phyloP scores from a whole-genome alignment of 176 grass and related monocot genomes.

The Luzula sylvatica region DNA sequence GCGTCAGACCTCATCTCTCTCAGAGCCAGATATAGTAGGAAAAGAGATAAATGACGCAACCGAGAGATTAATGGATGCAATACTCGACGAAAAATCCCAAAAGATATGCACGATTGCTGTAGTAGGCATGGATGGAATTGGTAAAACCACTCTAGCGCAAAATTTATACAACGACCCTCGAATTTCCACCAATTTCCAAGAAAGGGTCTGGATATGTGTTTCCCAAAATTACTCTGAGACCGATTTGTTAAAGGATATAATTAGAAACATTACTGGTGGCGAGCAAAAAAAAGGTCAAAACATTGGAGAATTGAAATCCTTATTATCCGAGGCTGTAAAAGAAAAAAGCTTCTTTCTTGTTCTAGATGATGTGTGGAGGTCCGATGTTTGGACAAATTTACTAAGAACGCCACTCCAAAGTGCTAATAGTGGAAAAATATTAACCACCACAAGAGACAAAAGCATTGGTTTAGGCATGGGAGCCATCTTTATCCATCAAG shows the following conservation, averaged over 20 bases:
- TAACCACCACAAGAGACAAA: conserved; percentile 13
- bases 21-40: conserved; percentile 22
- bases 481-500: not conserved
- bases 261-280: not conserved
- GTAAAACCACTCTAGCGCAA: conserved; percentile 32
- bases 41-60: not conserved
- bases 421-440: not conserved
- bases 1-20: not conserved
- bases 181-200: conserved; percentile 3
- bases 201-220: conserved; percentile 21
- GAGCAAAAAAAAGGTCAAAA: not conserved
- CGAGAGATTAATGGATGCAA: not conserved
- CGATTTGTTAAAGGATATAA: conserved; percentile 10
- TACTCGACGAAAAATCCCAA: not conserved
- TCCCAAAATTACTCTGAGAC: conserved; percentile 9
- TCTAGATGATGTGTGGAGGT: conserved; percentile 23
- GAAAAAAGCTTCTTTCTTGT: conserved; percentile 14
- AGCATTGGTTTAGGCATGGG: conserved; percentile 8
- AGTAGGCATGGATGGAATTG: conserved; percentile 25
- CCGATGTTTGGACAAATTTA: conserved; percentile 22
- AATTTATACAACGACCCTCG: conserved; percentile 20
- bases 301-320: not conserved
- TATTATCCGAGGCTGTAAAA: not conserved
- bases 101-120: not conserved
- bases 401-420: conserved; percentile 1